These are phyloP conservation scores for Syzygium grande DNA, from an alignment of 345 rosid species.

Conservation along the genomic window DNA sequence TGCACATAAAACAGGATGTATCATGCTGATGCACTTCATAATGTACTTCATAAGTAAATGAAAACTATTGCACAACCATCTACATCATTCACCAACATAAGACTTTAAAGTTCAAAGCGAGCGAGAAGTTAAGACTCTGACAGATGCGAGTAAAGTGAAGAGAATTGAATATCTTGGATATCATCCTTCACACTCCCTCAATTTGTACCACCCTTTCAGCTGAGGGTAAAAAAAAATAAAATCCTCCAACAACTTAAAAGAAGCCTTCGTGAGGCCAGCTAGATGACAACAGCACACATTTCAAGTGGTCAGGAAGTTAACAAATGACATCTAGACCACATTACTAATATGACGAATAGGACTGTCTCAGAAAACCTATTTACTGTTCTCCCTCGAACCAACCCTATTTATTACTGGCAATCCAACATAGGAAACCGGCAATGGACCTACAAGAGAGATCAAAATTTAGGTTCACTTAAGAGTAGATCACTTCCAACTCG, in stretches of 20 bases:
- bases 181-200: background rate
- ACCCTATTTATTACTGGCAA: background rate
- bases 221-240: background rate
- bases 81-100: background rate
- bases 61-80: background rate
- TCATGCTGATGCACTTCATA: background rate
- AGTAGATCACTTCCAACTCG: background rate
- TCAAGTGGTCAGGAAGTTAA: background rate
- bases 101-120: background rate
- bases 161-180: background rate
- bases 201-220: background rate
- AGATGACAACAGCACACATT: background rate
- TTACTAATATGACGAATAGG: background rate
- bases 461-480: background rate
- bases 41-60: background rate
- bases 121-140: background rate
- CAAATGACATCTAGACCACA: background rate
- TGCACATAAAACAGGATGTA: background rate
- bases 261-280: background rate
- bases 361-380: background rate
- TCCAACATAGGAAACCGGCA: background rate
- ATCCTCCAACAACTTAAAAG: background rate
- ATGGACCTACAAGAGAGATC: background rate
- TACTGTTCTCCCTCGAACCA: background rate
- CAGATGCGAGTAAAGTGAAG: background rate